phyloP scores from a whole-genome alignment of 2,329 filamentous ascomycete species.

The Aspergillus japonicus region DNA sequence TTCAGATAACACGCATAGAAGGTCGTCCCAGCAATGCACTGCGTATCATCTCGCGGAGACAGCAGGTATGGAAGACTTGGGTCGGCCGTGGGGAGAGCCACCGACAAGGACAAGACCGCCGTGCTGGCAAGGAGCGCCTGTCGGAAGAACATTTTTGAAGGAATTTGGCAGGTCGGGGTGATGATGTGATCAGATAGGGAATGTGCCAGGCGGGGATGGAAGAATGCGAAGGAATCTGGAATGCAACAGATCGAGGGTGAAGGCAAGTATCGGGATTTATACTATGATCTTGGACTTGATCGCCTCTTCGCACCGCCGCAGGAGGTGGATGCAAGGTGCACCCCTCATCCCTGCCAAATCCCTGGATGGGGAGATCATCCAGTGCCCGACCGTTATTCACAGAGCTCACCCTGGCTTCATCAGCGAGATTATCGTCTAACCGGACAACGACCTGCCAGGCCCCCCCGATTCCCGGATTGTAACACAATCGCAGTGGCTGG shows the following conservation, averaged over 20 bases:
- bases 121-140: background rate
- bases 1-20: slow-evolving; percentile 7
- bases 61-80: background rate
- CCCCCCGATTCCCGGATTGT: no score
- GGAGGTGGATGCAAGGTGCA: background rate
- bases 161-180: no score
- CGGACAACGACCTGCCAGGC: background rate
- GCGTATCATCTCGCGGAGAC: slow-evolving; percentile 4
- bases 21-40: slow-evolving; percentile 1
- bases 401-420: no score
- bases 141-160: background rate
- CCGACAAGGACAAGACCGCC: background rate
- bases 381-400: no score
- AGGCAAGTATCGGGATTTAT: background rate
- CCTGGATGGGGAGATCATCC: background rate
- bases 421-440: background rate
- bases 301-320: background rate
- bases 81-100: background rate
- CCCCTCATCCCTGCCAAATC: background rate
- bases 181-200: background rate
- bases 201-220: background rate
- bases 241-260: background rate
- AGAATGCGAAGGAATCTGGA: background rate
- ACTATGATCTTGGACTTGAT: background rate
- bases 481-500: no score